Conservation (phyloP, 257 asterid species). For the Przewalskia tangutica region DNA sequence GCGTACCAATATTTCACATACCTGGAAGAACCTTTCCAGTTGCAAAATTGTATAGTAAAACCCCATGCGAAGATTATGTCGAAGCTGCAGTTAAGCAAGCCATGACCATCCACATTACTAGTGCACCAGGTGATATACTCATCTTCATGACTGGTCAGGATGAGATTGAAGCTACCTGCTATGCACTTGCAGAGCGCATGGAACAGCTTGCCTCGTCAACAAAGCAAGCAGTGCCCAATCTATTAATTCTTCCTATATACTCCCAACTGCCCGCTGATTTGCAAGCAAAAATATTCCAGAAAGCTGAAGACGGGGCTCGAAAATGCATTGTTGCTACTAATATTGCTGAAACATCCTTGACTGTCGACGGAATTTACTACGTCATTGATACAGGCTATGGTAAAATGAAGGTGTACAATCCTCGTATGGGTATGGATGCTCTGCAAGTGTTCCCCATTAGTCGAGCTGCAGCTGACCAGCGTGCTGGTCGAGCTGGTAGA, state of each 20-base stretch:
- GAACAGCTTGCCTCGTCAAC: conserved; percentile 61
- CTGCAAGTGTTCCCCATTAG: conserved; percentile 94
- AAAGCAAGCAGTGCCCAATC: conserved; percentile 71
- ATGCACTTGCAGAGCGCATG: conserved; percentile 86
- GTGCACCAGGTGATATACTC: conserved; percentile 94
- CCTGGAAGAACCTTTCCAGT: conserved; percentile 98
- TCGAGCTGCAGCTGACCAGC: conserved; percentile 96
- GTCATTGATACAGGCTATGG: conserved; percentile 92
- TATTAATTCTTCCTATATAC: conserved; percentile 85
- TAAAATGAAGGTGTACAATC: conserved; percentile 88
- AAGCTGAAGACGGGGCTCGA: conserved; percentile 93
- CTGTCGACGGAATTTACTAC: conserved; percentile 86
- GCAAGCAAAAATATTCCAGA: conserved; percentile 88
- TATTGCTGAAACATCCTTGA: conserved; percentile 92
- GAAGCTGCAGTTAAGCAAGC: conserved; percentile 97
- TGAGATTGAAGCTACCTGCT: conserved; percentile 94
- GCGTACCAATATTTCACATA: conserved; percentile 90
- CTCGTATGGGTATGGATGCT: conserved; percentile 99
- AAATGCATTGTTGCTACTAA: conserved; percentile 95
- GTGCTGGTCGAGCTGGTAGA: conserved; percentile 98
- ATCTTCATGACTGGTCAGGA: conserved; percentile 99
- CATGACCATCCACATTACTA: conserved; percentile 83
- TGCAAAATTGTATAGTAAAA: conserved; percentile 59
- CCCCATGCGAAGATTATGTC: conserved; percentile 93
- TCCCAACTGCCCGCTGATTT: conserved; percentile 97